phyloP scores from a whole-genome alignment of 1,284 basidiomycete genomes.

The Rhodotorula glutinis region DNA sequence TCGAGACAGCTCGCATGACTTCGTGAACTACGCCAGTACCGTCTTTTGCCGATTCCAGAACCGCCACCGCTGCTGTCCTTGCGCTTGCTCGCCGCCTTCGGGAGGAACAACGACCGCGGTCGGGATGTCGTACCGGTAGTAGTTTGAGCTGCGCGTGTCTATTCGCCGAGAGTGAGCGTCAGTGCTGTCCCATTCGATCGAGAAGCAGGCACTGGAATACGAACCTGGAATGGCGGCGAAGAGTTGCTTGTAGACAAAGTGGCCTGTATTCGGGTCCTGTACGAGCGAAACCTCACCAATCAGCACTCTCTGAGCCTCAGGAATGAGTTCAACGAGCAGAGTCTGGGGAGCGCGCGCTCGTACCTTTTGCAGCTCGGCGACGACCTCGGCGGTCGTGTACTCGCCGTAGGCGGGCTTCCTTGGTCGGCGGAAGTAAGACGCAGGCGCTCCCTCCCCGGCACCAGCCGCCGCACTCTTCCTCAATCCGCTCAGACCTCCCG shows the following conservation, averaged over 20 bases:
- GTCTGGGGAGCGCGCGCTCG: too few species aligned
- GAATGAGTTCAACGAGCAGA: too few species aligned
- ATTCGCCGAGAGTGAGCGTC: background rate
- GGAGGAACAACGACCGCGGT: slow-evolving; percentile 21
- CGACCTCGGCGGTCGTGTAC: slow-evolving; percentile 31
- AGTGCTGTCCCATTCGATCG: background rate
- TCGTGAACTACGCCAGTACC: slow-evolving; percentile 3
- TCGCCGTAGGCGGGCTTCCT: slow-evolving; percentile 36
- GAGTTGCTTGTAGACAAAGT: slow-evolving; percentile 39
- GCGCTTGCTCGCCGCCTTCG: background rate
- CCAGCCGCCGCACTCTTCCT: background rate
- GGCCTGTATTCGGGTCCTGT: slow-evolving; percentile 28
- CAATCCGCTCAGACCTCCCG: background rate
- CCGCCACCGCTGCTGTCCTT: slow-evolving; percentile 23
- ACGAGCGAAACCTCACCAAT: too few species aligned
- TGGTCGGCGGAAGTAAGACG: slow-evolving; percentile 25
- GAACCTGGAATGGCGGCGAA: slow-evolving; percentile 34
- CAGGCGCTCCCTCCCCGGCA: background rate
- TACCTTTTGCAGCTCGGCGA: slow-evolving; percentile 39
- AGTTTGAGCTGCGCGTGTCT: slow-evolving; percentile 27
- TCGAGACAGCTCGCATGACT: too few species aligned
- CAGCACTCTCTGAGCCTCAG: too few species aligned
- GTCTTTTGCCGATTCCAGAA: slow-evolving; percentile 32
- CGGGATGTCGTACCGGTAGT: slow-evolving; percentile 33
- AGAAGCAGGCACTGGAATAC: background rate